Conservation (phyloP, 345 rosid genomes). For the Anacardium occidentale region DNA sequence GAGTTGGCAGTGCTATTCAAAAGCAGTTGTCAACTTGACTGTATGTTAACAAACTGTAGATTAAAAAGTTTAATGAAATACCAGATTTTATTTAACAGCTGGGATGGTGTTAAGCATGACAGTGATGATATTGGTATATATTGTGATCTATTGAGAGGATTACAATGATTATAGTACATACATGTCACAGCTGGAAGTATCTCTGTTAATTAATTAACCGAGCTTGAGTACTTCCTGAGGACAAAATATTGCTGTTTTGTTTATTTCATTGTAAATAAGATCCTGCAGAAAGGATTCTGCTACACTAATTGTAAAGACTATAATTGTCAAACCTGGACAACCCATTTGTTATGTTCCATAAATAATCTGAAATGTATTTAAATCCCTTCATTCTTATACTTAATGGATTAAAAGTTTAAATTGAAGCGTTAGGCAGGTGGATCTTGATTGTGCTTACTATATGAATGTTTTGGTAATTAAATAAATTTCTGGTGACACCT, state of each 20-base stretch:
- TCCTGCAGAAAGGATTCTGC: too few species aligned
- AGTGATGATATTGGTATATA: too few species aligned
- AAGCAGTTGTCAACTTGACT: slow-evolving; percentile 1
- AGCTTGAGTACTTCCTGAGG: too few species aligned
- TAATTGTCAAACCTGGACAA: too few species aligned
- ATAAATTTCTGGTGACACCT: neutral
- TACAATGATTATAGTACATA: too few species aligned
- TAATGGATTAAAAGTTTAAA: neutral
- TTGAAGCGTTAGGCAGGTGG: neutral
- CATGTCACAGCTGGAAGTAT: too few species aligned
- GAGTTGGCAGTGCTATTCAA: neutral
- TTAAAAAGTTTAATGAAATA: neutral
- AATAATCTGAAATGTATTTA: neutral
- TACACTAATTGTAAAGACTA: too few species aligned
- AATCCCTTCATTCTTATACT: neutral
- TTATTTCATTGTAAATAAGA: too few species aligned
- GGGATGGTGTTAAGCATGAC: neutral
- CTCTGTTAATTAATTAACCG: too few species aligned
- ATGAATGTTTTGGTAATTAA: neutral
- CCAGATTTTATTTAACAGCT: neutral
- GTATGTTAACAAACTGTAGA: neutral
- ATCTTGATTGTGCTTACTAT: neutral
- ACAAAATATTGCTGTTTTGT: too few species aligned
- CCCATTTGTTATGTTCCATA: neutral
- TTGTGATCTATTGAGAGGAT: too few species aligned